These are phyloP conservation scores for Pythium plurisporium DNA, from an alignment of 352 stramenopile species.

Conservation along the genomic window DNA sequence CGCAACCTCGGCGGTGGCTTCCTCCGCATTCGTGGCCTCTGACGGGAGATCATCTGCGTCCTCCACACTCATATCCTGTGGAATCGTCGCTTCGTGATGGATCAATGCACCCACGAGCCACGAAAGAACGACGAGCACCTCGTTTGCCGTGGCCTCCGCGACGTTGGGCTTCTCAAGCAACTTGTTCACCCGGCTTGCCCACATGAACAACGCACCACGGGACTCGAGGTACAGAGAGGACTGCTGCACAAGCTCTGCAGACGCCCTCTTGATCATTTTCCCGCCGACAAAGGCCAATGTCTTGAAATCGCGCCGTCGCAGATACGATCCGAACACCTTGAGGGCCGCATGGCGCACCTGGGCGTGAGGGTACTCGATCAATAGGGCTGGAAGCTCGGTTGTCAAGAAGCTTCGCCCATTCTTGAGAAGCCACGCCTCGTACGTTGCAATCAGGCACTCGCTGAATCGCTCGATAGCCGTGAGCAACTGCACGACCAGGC, in stretches of 20 bases:
- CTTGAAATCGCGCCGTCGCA: conserved; percentile 38
- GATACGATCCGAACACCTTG: conserved; percentile 59
- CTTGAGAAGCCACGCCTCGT: conserved; percentile 56
- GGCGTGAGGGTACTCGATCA: conserved; percentile 74
- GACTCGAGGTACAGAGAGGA: conserved; percentile 43
- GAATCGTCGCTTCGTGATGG: conserved; percentile 39
- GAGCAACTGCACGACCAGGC: conserved; percentile 59
- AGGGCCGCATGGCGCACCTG: conserved; percentile 64
- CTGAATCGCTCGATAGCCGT: conserved; percentile 61
- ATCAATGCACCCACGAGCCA: conserved; percentile 63
- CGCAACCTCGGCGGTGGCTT: conserved; percentile 14
- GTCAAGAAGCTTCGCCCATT: conserved; percentile 26
- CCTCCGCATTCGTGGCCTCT: conserved; percentile 8
- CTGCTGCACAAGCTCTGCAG: conserved; percentile 15
- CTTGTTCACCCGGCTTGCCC: conserved; percentile 58
- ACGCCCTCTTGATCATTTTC: conserved; percentile 34
- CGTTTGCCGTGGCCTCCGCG: conserved; percentile 40
- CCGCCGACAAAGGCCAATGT: conserved; percentile 37
- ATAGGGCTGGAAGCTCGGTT: conserved; percentile 40
- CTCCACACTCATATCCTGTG: conserved; percentile 46
- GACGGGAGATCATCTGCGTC: conserved; percentile 14
- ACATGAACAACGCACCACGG: conserved; percentile 52
- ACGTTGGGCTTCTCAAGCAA: conserved; percentile 60
- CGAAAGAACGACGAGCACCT: conserved; percentile 54
- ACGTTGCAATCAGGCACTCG: conserved; percentile 47